Evolutionary conservation across 768 basidiomycete genomes (phyloP).

Genomic region (Lepiota venenata): DNA sequence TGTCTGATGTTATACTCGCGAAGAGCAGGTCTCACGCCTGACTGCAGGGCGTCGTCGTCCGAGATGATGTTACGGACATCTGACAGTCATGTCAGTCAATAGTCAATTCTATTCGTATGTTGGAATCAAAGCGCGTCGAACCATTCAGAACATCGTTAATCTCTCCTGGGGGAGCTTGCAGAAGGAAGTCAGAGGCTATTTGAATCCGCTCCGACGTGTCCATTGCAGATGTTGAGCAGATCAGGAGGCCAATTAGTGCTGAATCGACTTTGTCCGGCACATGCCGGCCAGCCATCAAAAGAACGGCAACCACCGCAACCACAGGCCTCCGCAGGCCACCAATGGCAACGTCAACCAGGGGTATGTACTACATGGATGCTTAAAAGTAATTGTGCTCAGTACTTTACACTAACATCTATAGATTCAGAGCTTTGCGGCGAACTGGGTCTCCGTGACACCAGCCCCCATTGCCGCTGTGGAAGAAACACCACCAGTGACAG

Average conservation of each 20-base stretch:
- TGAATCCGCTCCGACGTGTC: constrained; percentile 61
- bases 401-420: constrained; percentile 19
- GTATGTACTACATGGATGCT: constrained; percentile 5
- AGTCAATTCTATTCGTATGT: constrained; percentile 10
- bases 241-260: constrained; percentile 11
- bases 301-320: neutral
- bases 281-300: constrained; percentile 3
- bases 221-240: constrained; percentile 34
- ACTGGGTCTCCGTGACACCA: constrained; percentile 92
- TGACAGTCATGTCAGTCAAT: constrained; percentile 35
- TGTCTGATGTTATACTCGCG: constrained; percentile 86
- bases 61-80: constrained; percentile 90
- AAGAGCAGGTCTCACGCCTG: constrained; percentile 73
- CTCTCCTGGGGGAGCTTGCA: constrained; percentile 93
- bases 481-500: constrained; percentile 95
- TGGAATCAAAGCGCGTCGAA: constrained; percentile 25
- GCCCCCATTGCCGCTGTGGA: constrained; percentile 99
- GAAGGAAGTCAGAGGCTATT: constrained; percentile 73
- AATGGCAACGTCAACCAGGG: neutral
- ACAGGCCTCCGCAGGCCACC: neutral
- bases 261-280: constrained; percentile 1
- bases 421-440: constrained; percentile 38
- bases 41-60: constrained; percentile 81
- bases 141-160: constrained; percentile 96
- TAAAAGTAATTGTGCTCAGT: constrained; percentile 13